phyloP scores from a whole-genome alignment of 2,329 filamentous ascomycete genomes.

The Sclerotinia minor region DNA sequence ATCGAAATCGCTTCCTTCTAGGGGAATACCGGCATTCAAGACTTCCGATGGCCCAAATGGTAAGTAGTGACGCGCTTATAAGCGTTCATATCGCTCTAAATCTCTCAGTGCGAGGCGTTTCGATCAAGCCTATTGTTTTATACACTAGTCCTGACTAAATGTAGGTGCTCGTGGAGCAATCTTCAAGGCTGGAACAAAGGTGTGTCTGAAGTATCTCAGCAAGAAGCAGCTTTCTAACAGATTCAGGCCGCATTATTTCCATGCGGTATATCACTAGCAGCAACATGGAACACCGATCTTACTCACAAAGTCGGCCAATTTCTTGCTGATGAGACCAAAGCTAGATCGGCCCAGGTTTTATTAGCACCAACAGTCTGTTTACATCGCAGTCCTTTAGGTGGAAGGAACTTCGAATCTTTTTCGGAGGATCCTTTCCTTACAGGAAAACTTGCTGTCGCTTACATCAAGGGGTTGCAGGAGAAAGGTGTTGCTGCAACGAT shows the following conservation, averaged over 20 bases:
- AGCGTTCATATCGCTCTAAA: neutral
- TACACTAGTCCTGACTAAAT: neutral
- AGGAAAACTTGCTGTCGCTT: slow-evolving; percentile 69
- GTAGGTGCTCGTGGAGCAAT: slow-evolving; percentile 59
- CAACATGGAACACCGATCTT: slow-evolving; percentile 74
- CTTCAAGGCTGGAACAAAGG: slow-evolving; percentile 67
- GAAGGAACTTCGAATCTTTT: slow-evolving; percentile 83
- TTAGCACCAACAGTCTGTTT: slow-evolving; percentile 79
- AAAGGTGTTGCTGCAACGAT: slow-evolving; percentile 74
- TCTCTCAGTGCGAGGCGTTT: neutral
- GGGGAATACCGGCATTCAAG: slow-evolving; percentile 64
- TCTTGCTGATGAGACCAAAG: slow-evolving; percentile 69
- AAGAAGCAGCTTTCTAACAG: slow-evolving; percentile 21
- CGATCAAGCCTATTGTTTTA: neutral
- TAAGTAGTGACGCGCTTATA: neutral
- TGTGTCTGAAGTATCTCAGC: slow-evolving; percentile 37
- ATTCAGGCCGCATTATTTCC: slow-evolving; percentile 72
- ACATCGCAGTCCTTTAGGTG: slow-evolving; percentile 80
- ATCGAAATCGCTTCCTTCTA: slow-evolving; percentile 61
- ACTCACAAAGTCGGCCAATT: slow-evolving; percentile 69
- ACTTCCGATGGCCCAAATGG: slow-evolving; percentile 71
- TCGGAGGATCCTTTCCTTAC: slow-evolving; percentile 80
- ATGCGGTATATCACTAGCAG: slow-evolving; percentile 74
- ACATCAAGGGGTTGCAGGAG: slow-evolving; percentile 71
- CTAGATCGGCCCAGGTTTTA: slow-evolving; percentile 71